phyloP scores from a whole-genome alignment of 2,329 filamentous ascomycete species.

The Sporothrix variecibatus region DNA sequence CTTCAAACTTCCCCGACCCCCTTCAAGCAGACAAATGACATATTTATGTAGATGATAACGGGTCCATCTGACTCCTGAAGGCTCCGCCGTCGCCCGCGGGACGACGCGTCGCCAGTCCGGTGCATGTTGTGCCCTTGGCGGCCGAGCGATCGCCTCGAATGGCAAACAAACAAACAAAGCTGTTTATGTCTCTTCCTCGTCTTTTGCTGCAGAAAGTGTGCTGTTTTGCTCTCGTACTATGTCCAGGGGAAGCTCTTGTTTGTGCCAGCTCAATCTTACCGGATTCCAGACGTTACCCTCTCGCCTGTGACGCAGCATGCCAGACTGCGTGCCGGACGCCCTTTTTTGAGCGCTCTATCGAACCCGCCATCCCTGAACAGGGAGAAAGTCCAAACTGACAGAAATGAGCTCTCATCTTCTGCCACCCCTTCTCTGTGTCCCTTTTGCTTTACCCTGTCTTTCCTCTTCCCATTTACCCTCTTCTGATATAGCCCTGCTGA shows the following conservation, averaged over 20 bases:
- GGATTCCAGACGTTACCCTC: conserved; percentile 25
- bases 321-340: conserved; percentile 14
- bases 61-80: neutral
- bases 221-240: neutral
- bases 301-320: conserved; percentile 21
- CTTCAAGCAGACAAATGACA: neutral
- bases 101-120: conserved; percentile 18
- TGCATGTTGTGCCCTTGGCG: neutral
- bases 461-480: neutral
- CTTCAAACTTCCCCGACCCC: neutral
- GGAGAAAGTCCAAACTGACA: neutral
- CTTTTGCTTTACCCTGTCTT: neutral
- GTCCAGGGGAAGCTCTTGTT: neutral
- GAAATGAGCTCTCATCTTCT: conserved; percentile 2
- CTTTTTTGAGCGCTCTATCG: neutral
- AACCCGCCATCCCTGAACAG: conserved; percentile 23
- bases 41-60: neutral
- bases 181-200: neutral
- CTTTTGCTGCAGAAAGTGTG: neutral
- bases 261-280: conserved; percentile 20
- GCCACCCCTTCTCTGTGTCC: neutral
- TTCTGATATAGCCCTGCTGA: neutral
- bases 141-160: conserved; percentile 1
- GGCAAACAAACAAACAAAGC: conserved; percentile 8
- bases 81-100: neutral